Conservation (phyloP, 2,329 filamentous ascomycete species). For the Paracorniculantispora psalliotae region DNA sequence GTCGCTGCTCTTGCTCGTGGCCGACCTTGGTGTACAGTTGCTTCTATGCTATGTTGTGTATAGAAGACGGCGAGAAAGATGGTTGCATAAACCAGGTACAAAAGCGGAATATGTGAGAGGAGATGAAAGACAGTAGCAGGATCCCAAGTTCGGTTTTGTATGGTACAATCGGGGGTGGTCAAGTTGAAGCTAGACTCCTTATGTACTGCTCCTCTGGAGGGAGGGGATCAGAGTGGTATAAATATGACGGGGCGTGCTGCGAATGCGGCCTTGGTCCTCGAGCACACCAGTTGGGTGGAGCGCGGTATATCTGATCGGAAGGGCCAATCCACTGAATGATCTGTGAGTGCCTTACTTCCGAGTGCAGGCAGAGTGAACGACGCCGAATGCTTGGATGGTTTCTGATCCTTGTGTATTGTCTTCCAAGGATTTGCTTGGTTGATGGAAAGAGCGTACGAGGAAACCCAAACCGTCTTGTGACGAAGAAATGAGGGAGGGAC, state of each 20-base stretch:
- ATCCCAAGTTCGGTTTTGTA: not conserved
- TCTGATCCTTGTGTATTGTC: conserved; percentile 3
- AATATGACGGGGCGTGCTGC: conserved; percentile 7
- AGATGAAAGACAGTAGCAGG: not conserved
- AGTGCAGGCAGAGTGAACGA: not conserved
- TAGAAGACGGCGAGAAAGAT: not conserved
- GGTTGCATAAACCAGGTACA: not conserved
- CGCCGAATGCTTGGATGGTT: not conserved
- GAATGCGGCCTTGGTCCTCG: not conserved
- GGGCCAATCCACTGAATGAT: conserved; percentile 12
- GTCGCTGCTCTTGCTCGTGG: not conserved
- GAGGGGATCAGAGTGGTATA: conserved; percentile 20
- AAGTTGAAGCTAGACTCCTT: not conserved
- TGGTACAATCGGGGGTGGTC: not conserved
- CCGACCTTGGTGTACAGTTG: not conserved
- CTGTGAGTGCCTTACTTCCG: not conserved
- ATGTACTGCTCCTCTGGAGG: conserved; percentile 10
- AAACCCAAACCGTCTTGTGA: conserved; percentile 9
- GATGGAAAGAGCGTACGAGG: not conserved
- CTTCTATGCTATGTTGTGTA: not conserved
- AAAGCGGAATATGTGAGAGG: not conserved
- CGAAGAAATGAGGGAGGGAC: conserved; percentile 11
- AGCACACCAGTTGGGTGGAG: not conserved
- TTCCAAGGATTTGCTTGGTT: not conserved
- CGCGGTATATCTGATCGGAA: conserved; percentile 7